Percentiles rank a stretch among this genome's conserved stretches.
Evolutionary conservation across 2,329 filamentous ascomycete species (phyloP).

Genomic region (Daldinia sp.): DNA sequence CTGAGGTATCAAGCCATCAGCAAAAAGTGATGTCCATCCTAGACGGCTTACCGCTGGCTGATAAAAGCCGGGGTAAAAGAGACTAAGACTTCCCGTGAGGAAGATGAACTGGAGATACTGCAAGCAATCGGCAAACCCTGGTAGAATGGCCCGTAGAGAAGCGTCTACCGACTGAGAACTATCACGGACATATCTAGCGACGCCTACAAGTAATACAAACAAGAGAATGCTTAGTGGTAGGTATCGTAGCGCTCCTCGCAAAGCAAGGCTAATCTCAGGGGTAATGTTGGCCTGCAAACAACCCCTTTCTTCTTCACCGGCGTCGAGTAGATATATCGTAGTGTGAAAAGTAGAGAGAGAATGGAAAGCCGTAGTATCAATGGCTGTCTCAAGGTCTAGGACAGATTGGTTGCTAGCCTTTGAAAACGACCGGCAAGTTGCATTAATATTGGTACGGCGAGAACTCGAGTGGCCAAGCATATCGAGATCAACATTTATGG

Average conservation of each 20-base stretch:
- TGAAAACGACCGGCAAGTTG: neutral
- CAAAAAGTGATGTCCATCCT: neutral
- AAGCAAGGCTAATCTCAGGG: constrained; percentile 4
- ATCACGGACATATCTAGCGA: neutral
- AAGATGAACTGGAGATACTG: constrained; percentile 81
- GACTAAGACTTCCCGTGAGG: constrained; percentile 72
- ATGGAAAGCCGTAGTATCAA: neutral
- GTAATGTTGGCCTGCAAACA: constrained; percentile 1
- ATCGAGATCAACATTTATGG: neutral
- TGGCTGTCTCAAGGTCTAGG: neutral
- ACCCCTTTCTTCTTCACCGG: neutral
- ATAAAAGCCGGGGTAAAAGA: constrained; percentile 77
- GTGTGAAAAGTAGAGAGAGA: neutral
- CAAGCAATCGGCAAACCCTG: constrained; percentile 61
- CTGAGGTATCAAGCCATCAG: neutral
- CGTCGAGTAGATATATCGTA: neutral
- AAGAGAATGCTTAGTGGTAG: neutral
- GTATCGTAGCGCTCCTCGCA: constrained; percentile 22
- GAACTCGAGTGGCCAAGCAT: neutral
- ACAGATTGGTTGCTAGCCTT: neutral
- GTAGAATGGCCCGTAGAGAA: constrained; percentile 29
- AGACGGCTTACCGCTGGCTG: constrained; percentile 70
- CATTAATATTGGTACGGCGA: neutral
- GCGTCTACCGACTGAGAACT: neutral
- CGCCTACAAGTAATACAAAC: neutral